Conservation (phyloP, 208 protist species). For the Leishmania guyanensis region DNA sequence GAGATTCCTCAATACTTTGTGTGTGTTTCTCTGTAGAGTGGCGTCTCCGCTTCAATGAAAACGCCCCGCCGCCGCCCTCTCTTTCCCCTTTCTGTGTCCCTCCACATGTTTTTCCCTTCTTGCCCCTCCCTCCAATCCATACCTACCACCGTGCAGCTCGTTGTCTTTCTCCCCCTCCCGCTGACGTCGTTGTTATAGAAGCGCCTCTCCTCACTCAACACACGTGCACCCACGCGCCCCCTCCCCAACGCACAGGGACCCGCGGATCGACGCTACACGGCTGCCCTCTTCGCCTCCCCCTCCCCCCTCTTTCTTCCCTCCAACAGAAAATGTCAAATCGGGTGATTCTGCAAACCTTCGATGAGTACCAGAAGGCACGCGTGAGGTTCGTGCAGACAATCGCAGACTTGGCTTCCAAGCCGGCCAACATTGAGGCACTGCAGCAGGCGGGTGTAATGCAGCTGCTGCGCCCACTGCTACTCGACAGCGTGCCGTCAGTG, state of each 20-base stretch:
- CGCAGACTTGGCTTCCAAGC: slow-evolving; percentile 94
- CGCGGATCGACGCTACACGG: neutral
- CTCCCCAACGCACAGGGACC: slow-evolving; percentile 5
- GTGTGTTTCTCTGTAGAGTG: neutral
- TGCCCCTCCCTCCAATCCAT: neutral
- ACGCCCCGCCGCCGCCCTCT: neutral
- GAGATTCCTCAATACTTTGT: neutral
- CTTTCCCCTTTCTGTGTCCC: neutral
- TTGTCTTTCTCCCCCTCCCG: neutral
- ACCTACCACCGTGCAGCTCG: neutral
- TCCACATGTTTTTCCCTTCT: neutral
- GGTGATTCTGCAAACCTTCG: slow-evolving; percentile 96
- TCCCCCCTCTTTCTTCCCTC: neutral
- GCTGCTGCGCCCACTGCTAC: slow-evolving; percentile 96
- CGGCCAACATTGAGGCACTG: slow-evolving; percentile 97
- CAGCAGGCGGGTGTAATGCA: slow-evolving; percentile 97
- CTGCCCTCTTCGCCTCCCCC: neutral
- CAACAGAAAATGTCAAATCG: slow-evolving; percentile 70
- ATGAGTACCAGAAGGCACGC: slow-evolving; percentile 97
- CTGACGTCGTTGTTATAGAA: neutral
- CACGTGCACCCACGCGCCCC: neutral
- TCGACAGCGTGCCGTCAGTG: slow-evolving; percentile 97
- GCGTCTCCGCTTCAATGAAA: neutral
- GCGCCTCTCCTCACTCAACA: neutral
- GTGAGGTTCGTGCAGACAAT: slow-evolving; percentile 97